Conservation (phyloP, 495 filamentous ascomycete genomes). For the Diplogelasinospora grovesii region DNA sequence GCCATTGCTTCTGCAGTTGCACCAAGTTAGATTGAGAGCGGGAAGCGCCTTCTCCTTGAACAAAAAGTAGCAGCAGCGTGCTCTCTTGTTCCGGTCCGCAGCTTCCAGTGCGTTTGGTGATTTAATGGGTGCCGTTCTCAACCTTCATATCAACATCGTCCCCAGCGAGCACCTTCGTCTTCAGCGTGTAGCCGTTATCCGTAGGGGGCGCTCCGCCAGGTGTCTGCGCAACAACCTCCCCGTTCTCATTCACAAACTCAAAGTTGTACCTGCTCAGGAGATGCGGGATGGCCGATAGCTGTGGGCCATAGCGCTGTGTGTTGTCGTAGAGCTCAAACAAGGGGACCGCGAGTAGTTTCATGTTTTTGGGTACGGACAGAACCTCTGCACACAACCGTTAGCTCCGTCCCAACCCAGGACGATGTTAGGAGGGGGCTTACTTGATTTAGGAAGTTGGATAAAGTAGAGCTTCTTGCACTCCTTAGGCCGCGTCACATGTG, state of each 20-base stretch:
- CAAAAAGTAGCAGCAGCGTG: no score
- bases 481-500: conserved; percentile 92
- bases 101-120: no score
- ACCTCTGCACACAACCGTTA: conserved; percentile 54
- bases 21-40: no score
- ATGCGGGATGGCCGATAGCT: conserved; percentile 93
- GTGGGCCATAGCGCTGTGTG: conserved; percentile 86
- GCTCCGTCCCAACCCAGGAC: not conserved
- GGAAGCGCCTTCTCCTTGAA: no score
- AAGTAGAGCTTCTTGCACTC: conserved; percentile 99
- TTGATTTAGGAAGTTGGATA: conserved; percentile 85
- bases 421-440: conserved; percentile 45
- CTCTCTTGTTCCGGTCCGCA: no score
- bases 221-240: conserved; percentile 78
- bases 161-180: conserved; percentile 70
- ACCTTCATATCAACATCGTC: conserved; percentile 52
- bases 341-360: conserved; percentile 96
- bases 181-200: conserved; percentile 46
- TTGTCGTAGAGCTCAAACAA: conserved; percentile 98
- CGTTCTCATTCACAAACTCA: conserved; percentile 94
- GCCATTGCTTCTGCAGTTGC: no score
- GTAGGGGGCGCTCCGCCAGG: conserved; percentile 62
- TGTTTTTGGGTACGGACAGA: conserved; percentile 97
- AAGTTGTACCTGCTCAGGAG: conserved; percentile 92
- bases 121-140: conserved; percentile 23